Evolutionary conservation across 305 asterid genomes (phyloP).

Genomic region (Rubia balearica): DNA sequence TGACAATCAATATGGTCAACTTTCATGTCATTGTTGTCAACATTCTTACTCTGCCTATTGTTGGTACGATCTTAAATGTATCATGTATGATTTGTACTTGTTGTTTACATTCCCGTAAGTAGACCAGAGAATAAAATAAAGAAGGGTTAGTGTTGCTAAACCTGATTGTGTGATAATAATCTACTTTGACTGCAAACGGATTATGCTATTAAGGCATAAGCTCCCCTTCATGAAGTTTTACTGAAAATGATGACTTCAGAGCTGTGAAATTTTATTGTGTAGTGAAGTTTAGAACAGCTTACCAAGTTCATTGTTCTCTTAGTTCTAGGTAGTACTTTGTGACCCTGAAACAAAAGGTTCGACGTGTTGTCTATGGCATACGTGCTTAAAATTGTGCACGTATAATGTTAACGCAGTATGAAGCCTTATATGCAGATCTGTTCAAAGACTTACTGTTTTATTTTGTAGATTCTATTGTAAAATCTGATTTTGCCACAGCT

Average conservation of each 20-base stretch:
- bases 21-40: background rate
- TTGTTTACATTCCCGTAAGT: background rate
- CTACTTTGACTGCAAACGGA: background rate
- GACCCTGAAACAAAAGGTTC: background rate
- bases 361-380: background rate
- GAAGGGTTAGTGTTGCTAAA: background rate
- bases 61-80: background rate
- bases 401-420: background rate
- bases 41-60: background rate
- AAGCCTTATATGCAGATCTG: background rate
- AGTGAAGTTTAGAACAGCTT: background rate
- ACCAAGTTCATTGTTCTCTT: background rate
- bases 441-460: background rate
- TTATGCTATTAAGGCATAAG: background rate
- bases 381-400: background rate
- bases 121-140: background rate
- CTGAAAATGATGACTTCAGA: no score
- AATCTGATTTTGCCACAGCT: background rate
- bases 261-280: background rate
- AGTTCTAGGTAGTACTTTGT: background rate
- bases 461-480: background rate
- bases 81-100: background rate
- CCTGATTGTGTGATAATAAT: background rate
- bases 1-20: background rate
- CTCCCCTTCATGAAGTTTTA: background rate